phyloP scores from a whole-genome alignment of 2,329 filamentous ascomycete species.

The Corinectria fuckeliana region DNA sequence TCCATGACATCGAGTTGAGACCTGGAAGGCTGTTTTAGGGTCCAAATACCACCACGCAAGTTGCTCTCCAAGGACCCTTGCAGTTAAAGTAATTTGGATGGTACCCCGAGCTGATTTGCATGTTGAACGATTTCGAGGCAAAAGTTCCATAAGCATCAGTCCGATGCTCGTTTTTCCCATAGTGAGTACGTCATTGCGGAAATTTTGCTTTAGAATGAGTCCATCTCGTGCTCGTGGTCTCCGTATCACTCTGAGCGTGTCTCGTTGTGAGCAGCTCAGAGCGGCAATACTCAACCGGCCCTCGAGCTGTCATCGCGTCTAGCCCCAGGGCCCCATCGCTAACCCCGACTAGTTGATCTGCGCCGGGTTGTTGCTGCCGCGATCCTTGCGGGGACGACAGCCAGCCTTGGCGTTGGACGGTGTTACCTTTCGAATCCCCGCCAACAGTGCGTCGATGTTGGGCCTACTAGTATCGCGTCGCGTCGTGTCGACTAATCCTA shows the following conservation, averaged over 20 bases:
- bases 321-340: no score
- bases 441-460: not conserved
- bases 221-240: not conserved
- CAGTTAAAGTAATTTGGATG: no score
- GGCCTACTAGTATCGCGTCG: not conserved
- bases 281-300: no score
- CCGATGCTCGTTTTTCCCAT: not conserved
- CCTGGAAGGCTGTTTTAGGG: not conserved
- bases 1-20: not conserved
- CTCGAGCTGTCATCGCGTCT: no score
- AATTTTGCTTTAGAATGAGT: not conserved
- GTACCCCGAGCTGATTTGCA: no score
- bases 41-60: no score
- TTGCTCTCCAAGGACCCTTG: no score
- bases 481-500: no score
- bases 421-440: conserved; percentile 7
- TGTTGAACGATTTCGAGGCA: no score
- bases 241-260: no score
- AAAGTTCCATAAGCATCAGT: not conserved
- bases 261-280: no score
- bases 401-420: not conserved
- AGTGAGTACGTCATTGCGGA: not conserved
- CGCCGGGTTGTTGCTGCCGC: conserved; percentile 4
- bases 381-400: conserved; percentile 5
- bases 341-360: not conserved